Base-by-base conservation (phyloP, 2,329 filamentous ascomycete species). In the Clonostachys sp. region DNA sequence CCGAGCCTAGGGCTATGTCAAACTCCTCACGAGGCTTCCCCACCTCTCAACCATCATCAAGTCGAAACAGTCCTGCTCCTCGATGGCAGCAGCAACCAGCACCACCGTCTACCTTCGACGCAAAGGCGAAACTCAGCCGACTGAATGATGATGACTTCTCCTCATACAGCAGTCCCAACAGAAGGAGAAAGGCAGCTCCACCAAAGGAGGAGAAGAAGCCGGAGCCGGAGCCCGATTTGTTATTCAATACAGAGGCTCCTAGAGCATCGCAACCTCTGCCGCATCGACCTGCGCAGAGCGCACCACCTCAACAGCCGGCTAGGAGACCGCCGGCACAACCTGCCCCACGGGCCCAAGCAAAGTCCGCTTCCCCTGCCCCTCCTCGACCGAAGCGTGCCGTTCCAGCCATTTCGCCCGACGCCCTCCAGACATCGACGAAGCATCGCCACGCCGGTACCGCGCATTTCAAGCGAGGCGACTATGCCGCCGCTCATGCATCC, bases 381-480 rank as follows among this genome's bases (percentile, higher is more conserved):
- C 72, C 74, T 44, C 72, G 70, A 10, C 74, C 79, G 34, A 65
- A 74, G 38, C 77, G 85, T 13, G 74, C 76, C 35, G 73, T 88
- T 34, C 91, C 92, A 2, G 61, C 77, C 2, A 72, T 95, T 12
- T 84, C 88, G 5, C 70, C 84, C 2, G 77, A 83, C 7, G 84
- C 85, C 1, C 74, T 96, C 16, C 80, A 86, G 53, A 81, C 81
- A 5, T 96, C 90, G 10, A 86, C 86, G n/a, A 78, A 81, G 42
- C 82, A 94, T 57, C 87, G 94, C 13, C 77, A 86, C 43, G 84
- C 85, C 53, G 94, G 92, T 16, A 89, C 91, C 10, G 86, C 87
- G 46, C 88, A 95, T 54, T 97, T 96, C 71, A 97, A 96, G 67
- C 83, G 89, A 35, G 94, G 94, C 34, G 94, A 99, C 65, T 99